Evolutionary conservation across 495 filamentous ascomycete genomes (phyloP).

Genomic region (Penicillium pulvis): DNA sequence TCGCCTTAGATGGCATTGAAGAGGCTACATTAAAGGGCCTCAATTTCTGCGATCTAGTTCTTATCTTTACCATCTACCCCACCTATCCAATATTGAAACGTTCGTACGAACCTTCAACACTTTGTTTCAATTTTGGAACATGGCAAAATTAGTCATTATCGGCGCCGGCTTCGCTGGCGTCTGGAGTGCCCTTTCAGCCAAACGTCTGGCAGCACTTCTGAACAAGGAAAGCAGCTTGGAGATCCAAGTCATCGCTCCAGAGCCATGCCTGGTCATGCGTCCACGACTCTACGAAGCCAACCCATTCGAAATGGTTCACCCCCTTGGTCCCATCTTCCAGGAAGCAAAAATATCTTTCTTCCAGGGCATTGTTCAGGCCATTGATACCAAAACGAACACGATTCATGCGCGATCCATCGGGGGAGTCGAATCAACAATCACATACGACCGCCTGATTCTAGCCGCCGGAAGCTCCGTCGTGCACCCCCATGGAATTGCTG

Average conservation of each 20-base stretch:
- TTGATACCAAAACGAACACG: slow-evolving; percentile 21
- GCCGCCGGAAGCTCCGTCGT: slow-evolving; percentile 36
- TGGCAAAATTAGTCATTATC: slow-evolving; percentile 29
- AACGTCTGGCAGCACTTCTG: slow-evolving; percentile 26
- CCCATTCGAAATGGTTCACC: slow-evolving; percentile 22
- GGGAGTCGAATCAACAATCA: slow-evolving; percentile 15
- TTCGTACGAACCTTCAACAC: neutral
- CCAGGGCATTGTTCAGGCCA: slow-evolving; percentile 26
- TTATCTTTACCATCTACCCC: neutral
- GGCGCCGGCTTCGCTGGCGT: slow-evolving; percentile 40
- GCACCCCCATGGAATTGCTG: slow-evolving; percentile 25
- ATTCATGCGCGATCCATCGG: slow-evolving; percentile 17
- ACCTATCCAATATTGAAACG: neutral
- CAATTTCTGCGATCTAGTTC: neutral
- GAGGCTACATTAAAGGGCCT: neutral
- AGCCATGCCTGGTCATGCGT: slow-evolving; percentile 30
- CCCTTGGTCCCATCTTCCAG: slow-evolving; percentile 28
- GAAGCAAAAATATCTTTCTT: slow-evolving; percentile 25
- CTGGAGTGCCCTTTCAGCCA: slow-evolving; percentile 37
- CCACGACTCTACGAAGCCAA: slow-evolving; percentile 39
- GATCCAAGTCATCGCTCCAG: slow-evolving; percentile 33
- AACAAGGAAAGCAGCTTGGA: slow-evolving; percentile 22
- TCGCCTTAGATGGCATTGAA: neutral
- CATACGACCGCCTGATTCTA: slow-evolving; percentile 36
- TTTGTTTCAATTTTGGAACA: neutral